Base-by-base conservation (phyloP, 2,329 filamentous ascomycete genomes). In the Pseudopyricularia javanii region DNA sequence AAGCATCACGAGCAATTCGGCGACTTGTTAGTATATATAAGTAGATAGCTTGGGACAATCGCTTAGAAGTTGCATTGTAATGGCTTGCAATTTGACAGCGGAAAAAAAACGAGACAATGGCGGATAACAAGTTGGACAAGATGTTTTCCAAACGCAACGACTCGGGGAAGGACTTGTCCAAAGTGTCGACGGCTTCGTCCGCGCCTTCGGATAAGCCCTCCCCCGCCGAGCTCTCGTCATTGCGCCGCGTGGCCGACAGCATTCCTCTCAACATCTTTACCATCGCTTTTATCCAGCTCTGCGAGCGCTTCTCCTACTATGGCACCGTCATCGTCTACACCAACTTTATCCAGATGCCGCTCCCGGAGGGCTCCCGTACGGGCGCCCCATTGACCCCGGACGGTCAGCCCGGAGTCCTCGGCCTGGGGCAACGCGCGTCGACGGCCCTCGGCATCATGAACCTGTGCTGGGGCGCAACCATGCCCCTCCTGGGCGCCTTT, bases 241-340 rank as follows among this genome's bases (percentile, higher is more conserved):
- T 83, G 15, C 72, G 71, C 28, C 76, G 78, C 56, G 71, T 82
- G 1, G 67, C 78, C 9, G 78, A 75, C 58, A 72, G 72, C 59
- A 76, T 87, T 24, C 80, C 80, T 1, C 74, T 74, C 67, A 74
- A 71, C 34, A 70, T 80, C 9, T 85, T 78, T 61, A 81, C 78
- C 30, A 76, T 87, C 56, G 81, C 79, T 2, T 80, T 86, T 54
- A 74, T 86, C 45, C 83, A 87, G 64, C 63, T 87, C 28, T 86
- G 82, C 65, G 85, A 88, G 66, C 79, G 85, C 33, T 86, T 86
- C 65, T 83, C 80, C 3, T 88, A 86, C 71, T 87, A 87, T 59
- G 85, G 85, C 33, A 80, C 78, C 5, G 78, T 76, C 11, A 74
- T 78, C 40, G 74, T 85, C 37, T 61, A 74, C 59, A 76, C 79